These are phyloP conservation scores for Calocera cornea DNA, from an alignment of 768 basidiomycete genomes.

Conservation along the genomic window DNA sequence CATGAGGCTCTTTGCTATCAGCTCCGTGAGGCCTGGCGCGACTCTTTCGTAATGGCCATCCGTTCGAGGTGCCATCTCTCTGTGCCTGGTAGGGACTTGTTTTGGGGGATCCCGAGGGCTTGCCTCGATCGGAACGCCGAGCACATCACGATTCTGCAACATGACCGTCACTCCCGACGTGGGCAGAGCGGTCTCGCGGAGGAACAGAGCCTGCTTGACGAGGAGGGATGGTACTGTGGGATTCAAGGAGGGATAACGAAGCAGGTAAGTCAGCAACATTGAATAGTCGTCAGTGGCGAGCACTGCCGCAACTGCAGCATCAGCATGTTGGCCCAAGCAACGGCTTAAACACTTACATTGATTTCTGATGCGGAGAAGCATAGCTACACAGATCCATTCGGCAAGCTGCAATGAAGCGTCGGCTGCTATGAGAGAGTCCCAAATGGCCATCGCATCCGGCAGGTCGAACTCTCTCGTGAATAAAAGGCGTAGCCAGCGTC, in stretches of 20 bases:
- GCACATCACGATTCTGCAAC: slow-evolving; percentile 65
- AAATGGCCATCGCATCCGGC: slow-evolving; percentile 68
- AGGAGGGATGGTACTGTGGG: slow-evolving; percentile 52
- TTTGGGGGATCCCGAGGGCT: slow-evolving; percentile 33
- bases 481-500: slow-evolving; percentile 84
- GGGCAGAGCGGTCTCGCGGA: slow-evolving; percentile 62
- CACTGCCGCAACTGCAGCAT: slow-evolving; percentile 34
- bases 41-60: slow-evolving; percentile 29
- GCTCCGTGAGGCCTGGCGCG: slow-evolving; percentile 46
- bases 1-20: slow-evolving; percentile 54
- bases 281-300: slow-evolving; percentile 70
- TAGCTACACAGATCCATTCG: slow-evolving; percentile 81
- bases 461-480: slow-evolving; percentile 88
- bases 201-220: slow-evolving; percentile 65
- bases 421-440: slow-evolving; percentile 90
- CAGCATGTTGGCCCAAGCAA: background rate
- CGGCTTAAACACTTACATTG: slow-evolving; percentile 43
- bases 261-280: slow-evolving; percentile 62
- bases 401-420: slow-evolving; percentile 66
- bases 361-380: slow-evolving; percentile 89
- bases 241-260: slow-evolving; percentile 60
- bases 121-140: slow-evolving; percentile 59
- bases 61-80: slow-evolving; percentile 9
- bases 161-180: slow-evolving; percentile 64
- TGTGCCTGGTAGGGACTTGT: slow-evolving; percentile 19